Percentiles rank a stretch among this genome's conserved stretches.
Evolutionary conservation across 768 basidiomycete genomes (phyloP).

Genomic region (Dictyophora rubrovolvata): DNA sequence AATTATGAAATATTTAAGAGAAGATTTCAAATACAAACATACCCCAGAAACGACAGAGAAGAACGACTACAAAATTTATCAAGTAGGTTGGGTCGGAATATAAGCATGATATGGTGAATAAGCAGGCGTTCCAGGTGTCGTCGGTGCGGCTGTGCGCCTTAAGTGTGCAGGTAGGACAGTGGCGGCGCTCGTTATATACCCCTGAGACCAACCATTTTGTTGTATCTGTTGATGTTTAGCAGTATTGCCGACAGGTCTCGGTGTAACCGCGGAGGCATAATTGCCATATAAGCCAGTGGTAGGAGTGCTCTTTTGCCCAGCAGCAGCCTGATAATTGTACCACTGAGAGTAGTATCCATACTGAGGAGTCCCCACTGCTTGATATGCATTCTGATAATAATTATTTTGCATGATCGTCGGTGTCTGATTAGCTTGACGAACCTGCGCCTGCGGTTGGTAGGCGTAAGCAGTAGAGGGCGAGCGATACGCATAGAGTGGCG

Average conservation of each 20-base stretch:
- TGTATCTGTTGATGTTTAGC: slow-evolving; percentile 8
- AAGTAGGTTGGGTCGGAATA: not conserved
- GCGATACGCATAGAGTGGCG: slow-evolving; percentile 10
- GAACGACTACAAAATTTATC: not conserved
- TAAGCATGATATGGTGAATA: slow-evolving; percentile 4
- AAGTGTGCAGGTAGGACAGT: slow-evolving; percentile 5
- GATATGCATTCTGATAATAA: slow-evolving; percentile 10
- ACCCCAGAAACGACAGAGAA: not conserved
- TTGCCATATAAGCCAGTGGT: not conserved
- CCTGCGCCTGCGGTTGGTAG: slow-evolving; percentile 21
- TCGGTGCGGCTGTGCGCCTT: slow-evolving; percentile 4
- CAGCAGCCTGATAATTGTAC: slow-evolving; percentile 7
- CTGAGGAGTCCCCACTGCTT: not conserved
- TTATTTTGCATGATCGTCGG: slow-evolving; percentile 17
- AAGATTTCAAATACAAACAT: no score
- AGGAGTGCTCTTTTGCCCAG: not conserved
- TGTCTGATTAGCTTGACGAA: slow-evolving; percentile 24
- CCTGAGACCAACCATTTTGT: slow-evolving; percentile 8
- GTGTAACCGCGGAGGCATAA: not conserved
- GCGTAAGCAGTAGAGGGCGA: slow-evolving; percentile 1
- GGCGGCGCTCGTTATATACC: slow-evolving; percentile 3
- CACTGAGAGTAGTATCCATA: not conserved
- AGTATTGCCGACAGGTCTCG: slow-evolving; percentile 7
- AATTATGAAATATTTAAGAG: no score
- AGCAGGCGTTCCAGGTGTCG: slow-evolving; percentile 5